These are phyloP conservation scores for Codiaeum variegatum DNA, from an alignment of 441 rosid species.

Conservation along the genomic window DNA sequence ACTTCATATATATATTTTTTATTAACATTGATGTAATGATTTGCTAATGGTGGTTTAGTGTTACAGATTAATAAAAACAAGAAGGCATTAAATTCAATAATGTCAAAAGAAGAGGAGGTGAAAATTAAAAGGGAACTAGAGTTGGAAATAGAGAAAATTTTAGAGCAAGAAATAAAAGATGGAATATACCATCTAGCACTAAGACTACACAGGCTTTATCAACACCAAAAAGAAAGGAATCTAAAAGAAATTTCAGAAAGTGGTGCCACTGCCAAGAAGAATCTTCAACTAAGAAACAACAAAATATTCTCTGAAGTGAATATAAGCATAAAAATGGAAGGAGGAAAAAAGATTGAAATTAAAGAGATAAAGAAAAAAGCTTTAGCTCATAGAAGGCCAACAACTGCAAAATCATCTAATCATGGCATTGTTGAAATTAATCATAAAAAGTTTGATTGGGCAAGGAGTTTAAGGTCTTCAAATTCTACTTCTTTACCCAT, in stretches of 20 bases:
- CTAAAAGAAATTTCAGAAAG: conserved; percentile 5
- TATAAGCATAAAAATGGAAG: conserved; percentile 62
- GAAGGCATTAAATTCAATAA: conserved; percentile 1
- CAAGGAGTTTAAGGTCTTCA: conserved; percentile 42
- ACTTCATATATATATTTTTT: neutral
- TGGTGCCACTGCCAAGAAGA: conserved; percentile 9
- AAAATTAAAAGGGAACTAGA: conserved; percentile 66
- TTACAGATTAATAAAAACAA: conserved; percentile 15
- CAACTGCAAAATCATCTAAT: conserved; percentile 9
- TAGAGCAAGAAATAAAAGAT: conserved; percentile 78
- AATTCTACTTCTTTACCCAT: conserved; percentile 2
- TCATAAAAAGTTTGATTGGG: conserved; percentile 60
- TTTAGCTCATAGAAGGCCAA: conserved; percentile 20
- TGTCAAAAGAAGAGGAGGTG: conserved; percentile 55
- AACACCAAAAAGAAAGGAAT: conserved; percentile 46
- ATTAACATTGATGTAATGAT: neutral
- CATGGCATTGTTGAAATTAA: neutral
- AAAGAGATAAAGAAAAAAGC: conserved; percentile 52
- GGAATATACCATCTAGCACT: conserved; percentile 63
- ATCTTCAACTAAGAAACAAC: conserved; percentile 16
- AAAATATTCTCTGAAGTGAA: conserved; percentile 46
- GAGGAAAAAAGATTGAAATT: conserved; percentile 61
- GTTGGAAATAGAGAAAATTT: conserved; percentile 51
- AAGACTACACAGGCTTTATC: conserved; percentile 62
- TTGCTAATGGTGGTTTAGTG: neutral